Conservation (phyloP, 371 early-diverging fungal genomes). For the Mortierella sp. region DNA sequence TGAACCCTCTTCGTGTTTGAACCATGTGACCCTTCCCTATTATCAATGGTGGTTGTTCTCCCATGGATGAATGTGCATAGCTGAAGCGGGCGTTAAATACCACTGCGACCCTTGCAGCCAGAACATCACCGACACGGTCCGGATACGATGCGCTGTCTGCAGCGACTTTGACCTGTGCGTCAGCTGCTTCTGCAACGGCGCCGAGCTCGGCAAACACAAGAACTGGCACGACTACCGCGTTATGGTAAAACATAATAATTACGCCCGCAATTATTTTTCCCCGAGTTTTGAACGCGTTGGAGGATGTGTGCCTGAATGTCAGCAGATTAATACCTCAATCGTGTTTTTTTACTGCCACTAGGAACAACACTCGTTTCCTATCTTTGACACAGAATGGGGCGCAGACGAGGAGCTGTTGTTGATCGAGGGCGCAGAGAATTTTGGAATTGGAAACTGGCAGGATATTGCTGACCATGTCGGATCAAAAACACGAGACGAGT, state of each 20-base stretch:
- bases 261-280: not conserved
- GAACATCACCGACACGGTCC: constrained; percentile 90
- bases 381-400: constrained; percentile 92
- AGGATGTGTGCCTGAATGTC: too few species aligned
- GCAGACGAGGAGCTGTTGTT: constrained; percentile 98
- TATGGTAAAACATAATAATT: constrained; percentile 62
- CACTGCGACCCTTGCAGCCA: constrained; percentile 94
- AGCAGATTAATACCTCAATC: not conserved
- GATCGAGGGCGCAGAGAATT: constrained; percentile 92
- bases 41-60: not conserved
- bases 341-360: constrained; percentile 24
- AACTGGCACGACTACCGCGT: constrained; percentile 92
- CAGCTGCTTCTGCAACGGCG: constrained; percentile 91
- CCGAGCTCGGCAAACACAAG: constrained; percentile 87
- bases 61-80: constrained; percentile 11
- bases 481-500: constrained; percentile 89
- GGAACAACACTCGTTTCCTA: constrained; percentile 90
- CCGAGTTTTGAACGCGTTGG: not conserved
- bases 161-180: constrained; percentile 97
- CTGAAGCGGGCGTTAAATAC: constrained; percentile 67
- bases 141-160: constrained; percentile 94
- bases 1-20: not conserved
- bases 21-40: constrained; percentile 28
- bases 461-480: constrained; percentile 95
- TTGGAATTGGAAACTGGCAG: constrained; percentile 98